Base-by-base conservation (phyloP, 371 early-diverging fungal species). In the Mortierella sp. region DNA sequence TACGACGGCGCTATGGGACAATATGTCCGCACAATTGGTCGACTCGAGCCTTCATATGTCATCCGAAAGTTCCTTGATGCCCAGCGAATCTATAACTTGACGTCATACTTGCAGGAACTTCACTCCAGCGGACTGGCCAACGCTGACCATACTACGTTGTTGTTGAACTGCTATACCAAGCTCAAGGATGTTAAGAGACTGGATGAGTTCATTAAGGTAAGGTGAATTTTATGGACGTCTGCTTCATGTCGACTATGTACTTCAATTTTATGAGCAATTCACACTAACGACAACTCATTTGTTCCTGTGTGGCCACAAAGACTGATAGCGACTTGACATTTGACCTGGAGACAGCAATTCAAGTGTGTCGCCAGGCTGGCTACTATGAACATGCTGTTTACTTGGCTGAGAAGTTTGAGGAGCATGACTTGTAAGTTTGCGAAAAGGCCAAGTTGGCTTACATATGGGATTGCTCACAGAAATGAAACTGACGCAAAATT, bases 91-190 rank as follows among this genome's bases (percentile, higher is more conserved):
- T 95, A 95, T 81, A 96, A 96, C 77, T 88, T 99, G 79, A 96
- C 97, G 4, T 92, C 93, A 44, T 98, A 97, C 82, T 90, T 98
- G 28, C 96, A 98, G 89, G 95, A 95, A 76, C 91, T 98, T 1
- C 98, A 98, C 84, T 93, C 95, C 1, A 90, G 93, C 31, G 93
- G 95, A 0, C 89, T 97, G 47, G 98, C 98, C 1, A 97, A 96
- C 75, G 92, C 95, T 19, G 98, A 98, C 84, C 98, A 98, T 87
- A 98, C 98, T 0, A 98, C 98, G 0, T 87, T 98, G 63, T 88
- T 99, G 44, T 90, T 99, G n/a, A 98, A 98, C 83, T 99, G 99
- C 91, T 99, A 98, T 86, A 96, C 98, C 31, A 98, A 98, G 85
- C 91, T 97, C 24, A 95, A 96, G 81, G 98, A 97, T 88, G 95